phyloP scores from a whole-genome alignment of 306 rosid species.

The Senna tora region DNA sequence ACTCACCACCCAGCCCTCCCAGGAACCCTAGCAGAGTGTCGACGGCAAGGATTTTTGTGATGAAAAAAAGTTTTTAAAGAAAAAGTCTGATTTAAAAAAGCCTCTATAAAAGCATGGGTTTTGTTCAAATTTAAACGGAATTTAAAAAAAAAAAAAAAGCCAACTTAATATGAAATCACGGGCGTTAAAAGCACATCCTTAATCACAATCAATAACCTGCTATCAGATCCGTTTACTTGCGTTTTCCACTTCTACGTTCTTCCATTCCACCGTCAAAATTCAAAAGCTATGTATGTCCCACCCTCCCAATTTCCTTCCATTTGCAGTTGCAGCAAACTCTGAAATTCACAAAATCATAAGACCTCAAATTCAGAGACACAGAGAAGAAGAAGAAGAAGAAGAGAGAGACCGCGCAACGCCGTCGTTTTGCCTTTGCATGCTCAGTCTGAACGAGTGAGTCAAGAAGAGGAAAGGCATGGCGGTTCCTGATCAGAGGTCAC shows the following conservation, averaged over 20 bases:
- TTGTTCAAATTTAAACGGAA: too few species aligned
- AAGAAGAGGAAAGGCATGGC: constrained; percentile 49
- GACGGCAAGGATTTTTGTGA: too few species aligned
- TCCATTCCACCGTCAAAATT: not conserved
- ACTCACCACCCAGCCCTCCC: too few species aligned
- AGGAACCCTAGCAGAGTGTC: too few species aligned
- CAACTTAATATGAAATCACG: constrained; percentile 28
- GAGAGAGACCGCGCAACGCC: too few species aligned
- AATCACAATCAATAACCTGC: constrained; percentile 17
- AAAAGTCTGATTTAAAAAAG: too few species aligned
- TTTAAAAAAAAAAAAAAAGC: too few species aligned
- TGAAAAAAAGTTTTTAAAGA: too few species aligned
- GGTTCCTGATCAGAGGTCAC: constrained; percentile 66
- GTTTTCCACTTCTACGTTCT: not conserved
- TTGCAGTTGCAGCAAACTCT: not conserved
- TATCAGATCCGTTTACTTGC: constrained; percentile 31
- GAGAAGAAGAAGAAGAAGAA: too few species aligned
- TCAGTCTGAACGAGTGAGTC: not conserved
- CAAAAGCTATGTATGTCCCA: not conserved
- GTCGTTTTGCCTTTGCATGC: constrained; percentile 30
- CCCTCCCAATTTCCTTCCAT: not conserved
- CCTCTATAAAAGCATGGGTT: too few species aligned
- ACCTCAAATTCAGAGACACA: too few species aligned
- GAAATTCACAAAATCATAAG: not conserved
- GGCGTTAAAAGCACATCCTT: constrained; percentile 22